Conservation (phyloP, 2,329 filamentous ascomycete genomes). For the Cordyceps fumosorosea region DNA sequence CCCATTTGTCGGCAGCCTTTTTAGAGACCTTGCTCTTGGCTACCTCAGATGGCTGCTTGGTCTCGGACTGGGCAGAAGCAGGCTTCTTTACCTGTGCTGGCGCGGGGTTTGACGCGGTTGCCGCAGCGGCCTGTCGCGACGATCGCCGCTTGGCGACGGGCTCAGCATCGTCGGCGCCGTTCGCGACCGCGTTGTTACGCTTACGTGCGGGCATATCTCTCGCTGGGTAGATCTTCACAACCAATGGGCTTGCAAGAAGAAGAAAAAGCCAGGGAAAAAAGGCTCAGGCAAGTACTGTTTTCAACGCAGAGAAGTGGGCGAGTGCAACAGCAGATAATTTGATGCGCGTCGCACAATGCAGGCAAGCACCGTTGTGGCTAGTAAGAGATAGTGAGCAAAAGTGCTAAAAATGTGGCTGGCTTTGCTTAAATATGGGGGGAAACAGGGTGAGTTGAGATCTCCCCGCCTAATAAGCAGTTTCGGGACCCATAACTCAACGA, state of each 20-base stretch:
- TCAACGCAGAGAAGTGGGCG: neutral
- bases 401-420: too few relatives aligned
- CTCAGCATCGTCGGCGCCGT: slow-evolving; percentile 14
- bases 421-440: neutral
- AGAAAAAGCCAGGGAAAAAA: neutral
- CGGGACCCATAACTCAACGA: neutral
- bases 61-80: neutral
- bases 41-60: neutral
- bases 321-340: neutral
- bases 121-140: slow-evolving; percentile 19
- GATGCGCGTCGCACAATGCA: neutral
- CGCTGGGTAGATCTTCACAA: neutral
- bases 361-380: neutral
- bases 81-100: neutral
- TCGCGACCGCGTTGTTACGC: slow-evolving; percentile 13
- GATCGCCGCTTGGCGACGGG: slow-evolving; percentile 23
- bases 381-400: neutral
- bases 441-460: neutral
- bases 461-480: neutral
- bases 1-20: neutral
- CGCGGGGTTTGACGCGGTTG: slow-evolving; percentile 4
- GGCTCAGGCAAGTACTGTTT: too few relatives aligned
- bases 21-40: neutral
- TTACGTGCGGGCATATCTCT: slow-evolving; percentile 19
- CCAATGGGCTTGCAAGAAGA: neutral